Base-by-base conservation (phyloP, 768 basidiomycete species). In the Gloeopeniophorella convolvens region DNA sequence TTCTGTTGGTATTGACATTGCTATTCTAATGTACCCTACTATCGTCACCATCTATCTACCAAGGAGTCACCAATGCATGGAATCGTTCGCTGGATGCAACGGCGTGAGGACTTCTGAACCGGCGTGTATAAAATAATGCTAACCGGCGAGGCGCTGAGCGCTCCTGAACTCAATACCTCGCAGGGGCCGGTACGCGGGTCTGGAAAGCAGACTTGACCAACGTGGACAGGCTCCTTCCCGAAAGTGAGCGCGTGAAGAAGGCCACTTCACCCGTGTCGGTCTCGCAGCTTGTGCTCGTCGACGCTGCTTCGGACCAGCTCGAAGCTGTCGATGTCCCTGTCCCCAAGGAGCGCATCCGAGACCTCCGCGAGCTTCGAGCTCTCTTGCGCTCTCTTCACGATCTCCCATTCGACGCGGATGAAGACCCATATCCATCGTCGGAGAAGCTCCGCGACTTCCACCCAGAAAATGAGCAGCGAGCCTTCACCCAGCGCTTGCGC, bases 401-500 rank as follows among this genome's bases (percentile, higher is more conserved):
- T 76, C 69, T 98, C 95, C 96, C 95, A 99, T 68, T 99, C 96
- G 34, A 98, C 80, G 31, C 96, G 80, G 55, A 98, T 67, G 68
- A 96, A 98, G 23, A 96, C 92, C 96, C 96, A 99, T 72, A 97
- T 77, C 96, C 96, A 99, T 60, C 96, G 69, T 56, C 96, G 74
- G 30, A 91, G 63, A 26, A 99, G 69, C 68, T 98, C 96, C 27
- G 93, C 81, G 35, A 88, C 75, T 68, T 99, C 93, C 45, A 98
- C 77, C 74, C 85, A 79, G 68, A 98, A 96, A 34, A 95, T 89
- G 16, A 85, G 75, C 15, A 77, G 70, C 59, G 57, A 41, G 5
- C 55, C 55, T 27, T 85, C 88, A 31, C 92, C 84, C 59, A 94
- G 89, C n/a, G 75, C 74, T 48, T 75, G 71, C 11, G 82, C 76